phyloP scores from a whole-genome alignment of 2,329 filamentous ascomycete species.

The Gliomastix tumulicola region DNA sequence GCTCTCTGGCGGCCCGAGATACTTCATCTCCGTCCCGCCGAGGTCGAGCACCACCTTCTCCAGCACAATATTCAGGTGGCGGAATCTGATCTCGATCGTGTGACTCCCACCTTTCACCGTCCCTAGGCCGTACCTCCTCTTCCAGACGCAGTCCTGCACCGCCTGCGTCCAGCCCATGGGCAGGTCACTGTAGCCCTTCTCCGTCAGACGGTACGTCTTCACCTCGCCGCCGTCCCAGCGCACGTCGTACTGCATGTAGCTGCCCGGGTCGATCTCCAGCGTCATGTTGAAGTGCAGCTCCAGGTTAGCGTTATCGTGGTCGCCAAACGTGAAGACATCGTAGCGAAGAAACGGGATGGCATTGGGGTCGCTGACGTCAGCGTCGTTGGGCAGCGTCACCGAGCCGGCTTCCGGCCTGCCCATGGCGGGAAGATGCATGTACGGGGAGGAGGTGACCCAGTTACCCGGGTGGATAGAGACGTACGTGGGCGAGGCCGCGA shows the following conservation, averaged over 20 bases:
- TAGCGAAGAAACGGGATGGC: conserved; percentile 15
- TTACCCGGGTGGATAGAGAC: conserved; percentile 17
- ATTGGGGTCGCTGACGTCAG: conserved; percentile 8
- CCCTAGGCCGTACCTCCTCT: conserved; percentile 24
- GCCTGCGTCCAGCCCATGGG: conserved; percentile 41
- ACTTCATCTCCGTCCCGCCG: conserved; percentile 21
- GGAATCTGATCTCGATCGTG: conserved; percentile 17
- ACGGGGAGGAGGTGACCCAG: conserved; percentile 16
- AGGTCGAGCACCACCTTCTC: conserved; percentile 27
- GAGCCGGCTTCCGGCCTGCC: conserved; percentile 15
- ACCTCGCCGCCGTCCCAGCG: conserved; percentile 33
- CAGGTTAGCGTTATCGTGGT: conserved; percentile 13
- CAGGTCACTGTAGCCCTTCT: conserved; percentile 19
- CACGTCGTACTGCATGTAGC: conserved; percentile 41
- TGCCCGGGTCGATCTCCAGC: conserved; percentile 42
- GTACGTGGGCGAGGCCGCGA: conserved; percentile 7
- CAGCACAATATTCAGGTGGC: conserved; percentile 24
- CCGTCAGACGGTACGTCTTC: conserved; percentile 20
- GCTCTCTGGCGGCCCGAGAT: conserved; percentile 25
- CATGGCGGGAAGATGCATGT: conserved; percentile 19
- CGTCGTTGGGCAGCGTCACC: conserved; percentile 10
- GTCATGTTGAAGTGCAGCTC: conserved; percentile 28
- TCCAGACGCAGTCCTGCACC: conserved; percentile 43
- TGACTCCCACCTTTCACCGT: conserved; percentile 15
- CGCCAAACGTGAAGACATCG: conserved; percentile 20